Evolutionary conservation across 164 flowering plant genomes (phyloP), one percentile per base, ranked within the genome.

Genomic region (Tetrastigma voinierianum): DNA sequence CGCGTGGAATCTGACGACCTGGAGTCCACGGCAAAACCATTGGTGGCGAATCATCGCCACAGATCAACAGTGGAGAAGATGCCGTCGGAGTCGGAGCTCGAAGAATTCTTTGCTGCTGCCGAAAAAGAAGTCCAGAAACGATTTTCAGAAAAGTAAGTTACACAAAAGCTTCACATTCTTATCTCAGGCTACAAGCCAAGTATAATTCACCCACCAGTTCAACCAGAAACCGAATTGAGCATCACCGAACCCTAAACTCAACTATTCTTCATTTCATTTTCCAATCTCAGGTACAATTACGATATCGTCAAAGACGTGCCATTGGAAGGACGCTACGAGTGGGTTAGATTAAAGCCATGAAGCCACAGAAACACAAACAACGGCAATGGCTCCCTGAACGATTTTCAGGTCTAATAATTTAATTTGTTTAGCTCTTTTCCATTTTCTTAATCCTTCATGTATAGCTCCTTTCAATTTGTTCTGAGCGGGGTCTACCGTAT

Each of bases 271-370:
- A 7, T 9, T 8, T 17, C 20, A 9, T 53, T 18, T 19, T 24
- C n/a, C 32, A 11, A 23, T 61, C 54, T 62, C 79, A 88, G 93
- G 85, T 88, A 84, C 49, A 88, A 88, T 54, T 88, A 59, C 69
- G 93, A 88, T 62, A 57, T 86, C 23, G 83, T 57, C 46, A 88
- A 82, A 70, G 90, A 83, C 63, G 76, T 70, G 47, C 87, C 89
- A 0, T 58, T 84, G 70, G 85, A 86, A 69, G 90, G 93, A 51
- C 85, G 90, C 40, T 88, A 78, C 72, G 82, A 86, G 74, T 88
- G 93, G 93, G 71, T 72, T 73, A 75, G 54, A 54, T 18, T 81
- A 25, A 78, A 81, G 74, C 86, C 70, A 66, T 75, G 69, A 73
- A 5, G 15, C 17, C 24, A 43, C 21, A 43, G 43, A 18, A 10